Base-by-base conservation (phyloP, 1,139 yeast genomes). In the Saccharomycopsis crataegensis region DNA sequence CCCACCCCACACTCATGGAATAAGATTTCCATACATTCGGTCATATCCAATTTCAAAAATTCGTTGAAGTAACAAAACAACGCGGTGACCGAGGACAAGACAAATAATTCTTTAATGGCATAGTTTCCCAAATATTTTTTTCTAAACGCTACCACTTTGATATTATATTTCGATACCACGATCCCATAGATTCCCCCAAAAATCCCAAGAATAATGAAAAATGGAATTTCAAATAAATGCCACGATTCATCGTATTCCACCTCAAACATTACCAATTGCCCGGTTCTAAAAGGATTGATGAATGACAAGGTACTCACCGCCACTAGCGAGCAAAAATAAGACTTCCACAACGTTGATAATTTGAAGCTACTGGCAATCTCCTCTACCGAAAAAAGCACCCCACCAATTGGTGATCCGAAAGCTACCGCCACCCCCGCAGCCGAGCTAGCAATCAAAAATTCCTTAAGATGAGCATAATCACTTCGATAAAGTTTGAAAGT, bases 171-270 rank as follows among this genome's bases (percentile, higher is more conserved):
- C 46, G 89, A 78, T n/a, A 91, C 84, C 28, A 87, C 65, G 8
- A 87, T 83, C 1, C 99, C 99, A 64, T 89, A 90, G 1, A 86
- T 65, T 0, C 99, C 99, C 2, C 99, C 99, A 71, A 91, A 91
- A 0, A 86, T 64, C 0, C 99, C 99, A 28, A 93, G 65, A 2
- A 91, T 54, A 3, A 88, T 75, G 63, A 86, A 93, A 55, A 89
- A 75, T 1, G 96, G 89, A 11, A 91, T 74, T 65, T 94, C 99
- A 66, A 83, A 84, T 59, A 82, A 80, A 62, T 80, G 91, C 99
- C 99, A 94, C 59, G 82, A 79, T 9, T 83, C 79, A 61, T 87
- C 91, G 65, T 90, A 94, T 14, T 79, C 77, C 17, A 94, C 97
- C 63, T 90, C 89, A 66, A 94, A 94, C 68, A 93, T 73, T 7